Base-by-base conservation (phyloP, 2,329 filamentous ascomycete genomes). In the Aspergillus sp. region DNA sequence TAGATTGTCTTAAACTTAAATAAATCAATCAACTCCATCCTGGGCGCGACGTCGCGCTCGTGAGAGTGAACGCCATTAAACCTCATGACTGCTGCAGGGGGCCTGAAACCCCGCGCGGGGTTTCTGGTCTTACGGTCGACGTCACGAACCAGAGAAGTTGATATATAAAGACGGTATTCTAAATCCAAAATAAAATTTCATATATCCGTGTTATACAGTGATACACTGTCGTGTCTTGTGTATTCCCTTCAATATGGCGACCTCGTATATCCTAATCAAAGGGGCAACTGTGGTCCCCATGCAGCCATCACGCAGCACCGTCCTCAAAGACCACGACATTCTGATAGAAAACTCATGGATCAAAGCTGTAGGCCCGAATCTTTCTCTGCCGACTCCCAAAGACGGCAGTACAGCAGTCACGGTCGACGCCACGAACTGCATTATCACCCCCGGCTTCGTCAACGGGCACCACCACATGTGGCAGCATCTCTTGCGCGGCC, bases 391-490 rank as follows among this genome's bases (percentile, higher is more conserved):
- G 35, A 37, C 7, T 1, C 6, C 12, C 6, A 11, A 5, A 12
- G 46, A 39, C 8, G n/a, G 11, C 1, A 11, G 12, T 7, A 25
- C 23, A 4, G 17, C 35, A 5, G 35, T 33, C 12, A 47, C 17
- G n/a, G 43, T 57, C 21, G 25, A 53, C 15, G 55, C 21, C 3
- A 47, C 12, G 9, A 43, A 43, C 6, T 52, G 21, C 17, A 43
- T 57, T 8, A 40, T 57, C 43, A 57, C 55, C n/a, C 55, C 55
- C 3, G 55, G 55, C 2, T 65, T 76, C 17, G 57, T 71, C 6
- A 70, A 57, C 23, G 55, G 55, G 23, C 55, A 57, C 33, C 55
- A 57, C 19, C 55, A 57, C 25, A 43, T 57, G 33, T 57, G 55
- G 55, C 55, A 57, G 49, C 55, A 57, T 17, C 41, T 57, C 3